Conservation (phyloP, 1,284 basidiomycete species). For the Cutaneotrichosporon dermatis region DNA sequence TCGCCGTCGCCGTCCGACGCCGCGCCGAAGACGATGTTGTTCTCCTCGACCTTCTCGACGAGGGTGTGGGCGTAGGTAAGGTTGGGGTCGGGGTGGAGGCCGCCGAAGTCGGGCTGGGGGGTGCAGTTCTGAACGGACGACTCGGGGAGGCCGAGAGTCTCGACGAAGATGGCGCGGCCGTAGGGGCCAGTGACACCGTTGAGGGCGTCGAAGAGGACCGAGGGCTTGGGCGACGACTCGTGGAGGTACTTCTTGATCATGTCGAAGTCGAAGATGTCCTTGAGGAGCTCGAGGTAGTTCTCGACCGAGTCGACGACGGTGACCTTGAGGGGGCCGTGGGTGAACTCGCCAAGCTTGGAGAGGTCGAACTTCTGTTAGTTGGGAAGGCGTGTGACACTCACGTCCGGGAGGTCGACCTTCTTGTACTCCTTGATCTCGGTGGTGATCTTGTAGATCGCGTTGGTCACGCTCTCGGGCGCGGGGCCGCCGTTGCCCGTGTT, state of each 20-base stretch:
- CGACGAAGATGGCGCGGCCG: constrained; percentile 81
- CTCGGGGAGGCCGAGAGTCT: constrained; percentile 73
- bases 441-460: constrained; percentile 88
- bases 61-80: constrained; percentile 94
- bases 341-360: constrained; percentile 71
- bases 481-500: constrained; percentile 96
- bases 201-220: constrained; percentile 91
- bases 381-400: constrained; percentile 48
- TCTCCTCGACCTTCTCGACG: constrained; percentile 83
- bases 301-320: constrained; percentile 90
- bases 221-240: constrained; percentile 59
- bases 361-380: constrained; percentile 64
- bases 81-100: constrained; percentile 97
- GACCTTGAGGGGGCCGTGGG: constrained; percentile 77
- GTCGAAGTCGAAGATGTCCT: constrained; percentile 90
- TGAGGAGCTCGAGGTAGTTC: constrained; percentile 80
- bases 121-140: constrained; percentile 84
- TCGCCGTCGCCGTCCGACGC: constrained; percentile 97
- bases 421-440: constrained; percentile 84
- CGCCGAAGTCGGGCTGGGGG: constrained; percentile 91
- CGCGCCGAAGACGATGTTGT: constrained; percentile 87
- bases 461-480: constrained; percentile 88
- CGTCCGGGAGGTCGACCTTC: constrained; percentile 70
- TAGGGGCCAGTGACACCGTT: constrained; percentile 98
- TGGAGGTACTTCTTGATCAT: constrained; percentile 88